These are phyloP conservation scores for Scenedesmus sp. DNA, from an alignment of 163 green algal genomes.

Conservation along the genomic window DNA sequence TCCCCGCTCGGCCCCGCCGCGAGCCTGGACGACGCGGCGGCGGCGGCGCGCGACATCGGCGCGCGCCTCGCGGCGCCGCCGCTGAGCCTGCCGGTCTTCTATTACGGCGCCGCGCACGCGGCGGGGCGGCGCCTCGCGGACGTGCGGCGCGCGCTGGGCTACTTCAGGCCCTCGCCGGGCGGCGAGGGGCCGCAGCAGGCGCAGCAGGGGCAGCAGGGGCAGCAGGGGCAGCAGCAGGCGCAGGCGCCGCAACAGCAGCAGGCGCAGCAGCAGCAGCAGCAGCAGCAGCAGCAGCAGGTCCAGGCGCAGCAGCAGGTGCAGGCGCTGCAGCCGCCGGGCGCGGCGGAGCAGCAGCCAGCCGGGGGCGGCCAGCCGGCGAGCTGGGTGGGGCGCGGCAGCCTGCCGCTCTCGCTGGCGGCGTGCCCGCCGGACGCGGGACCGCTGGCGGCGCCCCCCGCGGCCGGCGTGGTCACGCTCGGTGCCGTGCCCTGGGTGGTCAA, in stretches of 20 bases:
- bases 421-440: conserved; percentile 64
- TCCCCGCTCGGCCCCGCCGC: conserved; percentile 60
- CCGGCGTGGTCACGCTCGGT: conserved; percentile 71
- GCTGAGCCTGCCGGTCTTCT: conserved; percentile 60
- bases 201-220: neutral
- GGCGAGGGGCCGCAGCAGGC: neutral
- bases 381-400: conserved; percentile 41
- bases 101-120: conserved; percentile 69
- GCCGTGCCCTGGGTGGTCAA: conserved; percentile 80
- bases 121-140: conserved; percentile 53
- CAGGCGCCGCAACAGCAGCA: neutral
- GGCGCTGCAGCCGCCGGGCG: too few relatives aligned
- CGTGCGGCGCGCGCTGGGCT: conserved; percentile 64
- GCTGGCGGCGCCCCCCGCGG: neutral
- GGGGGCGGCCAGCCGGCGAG: neutral
- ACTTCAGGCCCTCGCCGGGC: too few relatives aligned
- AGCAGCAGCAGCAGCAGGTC: conserved; percentile 10
- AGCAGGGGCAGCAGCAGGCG: too few relatives aligned
- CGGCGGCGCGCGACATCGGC: conserved; percentile 49
- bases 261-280: conserved; percentile 7
- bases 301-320: conserved; percentile 7
- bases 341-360: neutral
- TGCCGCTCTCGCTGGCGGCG: neutral
- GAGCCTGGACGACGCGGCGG: conserved; percentile 18
- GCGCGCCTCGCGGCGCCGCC: conserved; percentile 35